A percentile compares a stretch with the other conserved stretches of the same genome.
These are phyloP conservation scores for Verticillium klebahnii DNA, from an alignment of 2,329 filamentous ascomycete species.

Conservation along the genomic window DNA sequence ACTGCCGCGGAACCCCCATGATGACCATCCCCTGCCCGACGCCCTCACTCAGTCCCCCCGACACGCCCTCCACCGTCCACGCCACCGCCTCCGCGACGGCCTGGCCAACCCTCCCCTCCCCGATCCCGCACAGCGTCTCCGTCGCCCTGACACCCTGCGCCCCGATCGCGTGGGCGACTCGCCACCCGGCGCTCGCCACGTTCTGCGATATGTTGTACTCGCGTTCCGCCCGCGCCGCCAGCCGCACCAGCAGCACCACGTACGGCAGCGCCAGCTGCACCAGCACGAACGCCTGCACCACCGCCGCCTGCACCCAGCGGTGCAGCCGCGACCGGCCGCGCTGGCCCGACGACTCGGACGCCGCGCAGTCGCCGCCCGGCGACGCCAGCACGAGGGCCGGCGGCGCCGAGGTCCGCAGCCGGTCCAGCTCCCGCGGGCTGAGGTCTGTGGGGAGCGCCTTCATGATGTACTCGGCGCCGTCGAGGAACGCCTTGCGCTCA, in stretches of 20 bases:
- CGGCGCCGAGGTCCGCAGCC: slow-evolving; percentile 48
- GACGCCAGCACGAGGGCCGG: slow-evolving; percentile 14
- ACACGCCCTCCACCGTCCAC: slow-evolving; percentile 61
- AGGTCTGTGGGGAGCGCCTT: slow-evolving; percentile 56
- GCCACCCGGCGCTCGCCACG: slow-evolving; percentile 45
- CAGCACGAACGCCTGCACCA: slow-evolving; percentile 55
- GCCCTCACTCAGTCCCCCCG: slow-evolving; percentile 64
- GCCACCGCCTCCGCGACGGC: slow-evolving; percentile 48
- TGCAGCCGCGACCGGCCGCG: slow-evolving; percentile 48
- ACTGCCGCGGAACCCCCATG: background rate
- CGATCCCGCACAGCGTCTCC: slow-evolving; percentile 52
- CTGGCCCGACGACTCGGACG: slow-evolving; percentile 5
- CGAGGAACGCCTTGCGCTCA: slow-evolving; percentile 59
- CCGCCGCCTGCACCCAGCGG: slow-evolving; percentile 48
- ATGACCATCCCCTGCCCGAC: slow-evolving; percentile 32
- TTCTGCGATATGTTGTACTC: slow-evolving; percentile 61
- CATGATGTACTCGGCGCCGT: slow-evolving; percentile 60
- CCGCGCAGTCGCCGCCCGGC: background rate
- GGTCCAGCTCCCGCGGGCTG: slow-evolving; percentile 46
- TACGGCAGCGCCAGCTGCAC: slow-evolving; percentile 59
- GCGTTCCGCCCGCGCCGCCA: slow-evolving; percentile 59
- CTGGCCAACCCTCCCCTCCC: slow-evolving; percentile 61
- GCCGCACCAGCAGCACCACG: slow-evolving; percentile 45
- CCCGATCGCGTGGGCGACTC: slow-evolving; percentile 48
- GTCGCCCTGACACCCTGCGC: slow-evolving; percentile 46